phyloP scores from a whole-genome alignment of 306 rosid species.

The Prunus armeniaca region DNA sequence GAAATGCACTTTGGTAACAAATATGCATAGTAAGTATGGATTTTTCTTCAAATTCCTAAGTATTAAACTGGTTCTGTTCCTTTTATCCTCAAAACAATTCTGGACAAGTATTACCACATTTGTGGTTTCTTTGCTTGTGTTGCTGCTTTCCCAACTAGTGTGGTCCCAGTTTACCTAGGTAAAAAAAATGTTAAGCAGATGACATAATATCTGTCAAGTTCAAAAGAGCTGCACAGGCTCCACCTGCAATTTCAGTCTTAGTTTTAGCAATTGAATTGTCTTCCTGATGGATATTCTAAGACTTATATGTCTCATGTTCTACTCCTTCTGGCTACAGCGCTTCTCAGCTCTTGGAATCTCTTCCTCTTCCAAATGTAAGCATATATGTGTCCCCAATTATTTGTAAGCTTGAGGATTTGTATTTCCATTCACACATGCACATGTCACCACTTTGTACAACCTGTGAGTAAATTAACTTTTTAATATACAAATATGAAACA shows the following conservation, averaged over 20 bases:
- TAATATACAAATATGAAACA: constrained; percentile 26
- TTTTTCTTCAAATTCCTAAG: constrained; percentile 9
- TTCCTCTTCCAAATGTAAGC: constrained; percentile 86
- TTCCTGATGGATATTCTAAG: neutral
- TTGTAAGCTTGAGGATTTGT: constrained; percentile 22
- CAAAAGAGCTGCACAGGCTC: constrained; percentile 1
- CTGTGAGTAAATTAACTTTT: neutral
- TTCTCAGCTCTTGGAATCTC: constrained; percentile 88
- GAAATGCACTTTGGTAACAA: constrained; percentile 31
- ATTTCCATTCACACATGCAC: neutral
- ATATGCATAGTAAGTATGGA: constrained; percentile 16
- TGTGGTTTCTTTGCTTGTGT: constrained; percentile 13
- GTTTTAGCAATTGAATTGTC: neutral
- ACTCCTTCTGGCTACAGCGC: constrained; percentile 62
- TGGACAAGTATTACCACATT: constrained; percentile 9
- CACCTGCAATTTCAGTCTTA: neutral
- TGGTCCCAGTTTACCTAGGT: neutral
- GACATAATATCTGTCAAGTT: neutral
- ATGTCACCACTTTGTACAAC: constrained; percentile 10
- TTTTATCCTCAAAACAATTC: constrained; percentile 23
- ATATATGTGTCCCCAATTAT: constrained; percentile 15
- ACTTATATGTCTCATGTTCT: constrained; percentile 33
- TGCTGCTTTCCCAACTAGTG: constrained; percentile 1
- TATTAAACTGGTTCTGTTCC: neutral
- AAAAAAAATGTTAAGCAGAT: too few relatives aligned